Evolutionary conservation across 495 filamentous ascomycete species (phyloP).

Genomic region (Achaetomiella virescens): DNA sequence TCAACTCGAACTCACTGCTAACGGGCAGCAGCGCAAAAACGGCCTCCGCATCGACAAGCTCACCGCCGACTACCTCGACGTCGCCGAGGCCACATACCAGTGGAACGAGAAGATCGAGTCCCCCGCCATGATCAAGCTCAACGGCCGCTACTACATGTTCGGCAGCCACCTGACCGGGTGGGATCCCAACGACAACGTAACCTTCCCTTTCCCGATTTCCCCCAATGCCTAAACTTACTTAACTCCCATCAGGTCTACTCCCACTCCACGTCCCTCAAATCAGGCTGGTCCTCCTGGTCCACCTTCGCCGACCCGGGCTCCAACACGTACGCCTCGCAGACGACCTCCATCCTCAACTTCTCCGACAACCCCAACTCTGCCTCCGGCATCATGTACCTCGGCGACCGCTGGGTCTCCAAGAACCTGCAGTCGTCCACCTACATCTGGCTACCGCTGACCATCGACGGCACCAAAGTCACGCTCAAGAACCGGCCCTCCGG

Average conservation of each 20-base stretch:
- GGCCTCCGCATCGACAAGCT: constrained; percentile 48
- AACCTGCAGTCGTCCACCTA: constrained; percentile 59
- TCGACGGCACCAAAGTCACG: constrained; percentile 49
- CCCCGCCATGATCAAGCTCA: constrained; percentile 37
- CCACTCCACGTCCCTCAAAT: constrained; percentile 33
- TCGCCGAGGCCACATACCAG: constrained; percentile 18
- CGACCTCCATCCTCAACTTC: constrained; percentile 43
- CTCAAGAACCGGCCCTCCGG: constrained; percentile 47
- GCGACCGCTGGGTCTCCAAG: constrained; percentile 55
- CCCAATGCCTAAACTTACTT: background rate
- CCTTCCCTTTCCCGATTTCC: background rate
- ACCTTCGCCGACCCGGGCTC: constrained; percentile 50
- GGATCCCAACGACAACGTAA: constrained; percentile 57
- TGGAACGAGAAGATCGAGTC: constrained; percentile 36
- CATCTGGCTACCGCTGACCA: constrained; percentile 57
- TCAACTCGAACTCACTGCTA: constrained; percentile 11
- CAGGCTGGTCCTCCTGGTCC: constrained; percentile 53
- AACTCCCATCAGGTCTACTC: constrained; percentile 17
- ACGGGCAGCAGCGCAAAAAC: constrained; percentile 35
- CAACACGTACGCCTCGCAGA: constrained; percentile 51
- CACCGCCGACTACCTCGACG: constrained; percentile 42
- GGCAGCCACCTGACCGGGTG: constrained; percentile 36
- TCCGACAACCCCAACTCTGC: constrained; percentile 21
- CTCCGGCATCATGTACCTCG: constrained; percentile 53
- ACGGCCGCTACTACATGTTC: constrained; percentile 37